Conservation (phyloP, 2,329 filamentous ascomycete genomes). For the Uncinocarpus reesii region DNA sequence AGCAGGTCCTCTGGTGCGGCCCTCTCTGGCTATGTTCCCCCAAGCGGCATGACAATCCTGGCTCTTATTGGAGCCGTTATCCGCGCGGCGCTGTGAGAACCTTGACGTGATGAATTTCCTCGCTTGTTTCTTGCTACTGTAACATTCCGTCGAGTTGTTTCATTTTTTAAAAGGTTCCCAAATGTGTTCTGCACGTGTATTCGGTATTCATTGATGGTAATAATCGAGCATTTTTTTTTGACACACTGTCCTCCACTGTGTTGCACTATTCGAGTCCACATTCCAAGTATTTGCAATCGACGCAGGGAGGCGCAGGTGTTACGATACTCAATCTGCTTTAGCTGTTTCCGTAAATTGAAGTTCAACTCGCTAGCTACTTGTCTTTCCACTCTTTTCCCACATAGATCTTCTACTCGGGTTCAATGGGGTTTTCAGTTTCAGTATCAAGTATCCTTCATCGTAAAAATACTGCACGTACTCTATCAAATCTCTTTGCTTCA, state of each 20-base stretch:
- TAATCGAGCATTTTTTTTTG: conserved; percentile 24
- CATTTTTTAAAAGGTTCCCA: conserved; percentile 27
- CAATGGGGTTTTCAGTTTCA: too few relatives aligned
- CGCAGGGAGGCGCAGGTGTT: not conserved
- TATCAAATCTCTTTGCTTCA: too few relatives aligned
- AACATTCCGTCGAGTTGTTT: conserved; percentile 31
- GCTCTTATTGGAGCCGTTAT: conserved; percentile 38
- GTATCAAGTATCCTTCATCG: too few relatives aligned
- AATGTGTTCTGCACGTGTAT: conserved; percentile 17
- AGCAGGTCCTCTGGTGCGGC: conserved; percentile 30
- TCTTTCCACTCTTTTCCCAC: too few relatives aligned
- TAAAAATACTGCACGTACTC: too few relatives aligned
- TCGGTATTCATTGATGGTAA: conserved; percentile 31
- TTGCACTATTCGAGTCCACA: not conserved
- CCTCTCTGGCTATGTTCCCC: conserved; percentile 24
- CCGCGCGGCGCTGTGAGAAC: conserved; percentile 36
- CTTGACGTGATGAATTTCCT: conserved; percentile 27
- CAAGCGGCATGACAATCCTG: conserved; percentile 34
- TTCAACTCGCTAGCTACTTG: too few relatives aligned
- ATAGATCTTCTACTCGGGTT: too few relatives aligned
- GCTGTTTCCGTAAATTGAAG: too few relatives aligned
- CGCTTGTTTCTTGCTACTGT: conserved; percentile 18
- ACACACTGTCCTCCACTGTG: not conserved
- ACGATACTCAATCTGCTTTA: too few relatives aligned
- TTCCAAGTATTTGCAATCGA: not conserved